These are phyloP conservation scores for Sporopachydermia quercuum DNA, from an alignment of 805 yeast genomes.

Conservation along the genomic window DNA sequence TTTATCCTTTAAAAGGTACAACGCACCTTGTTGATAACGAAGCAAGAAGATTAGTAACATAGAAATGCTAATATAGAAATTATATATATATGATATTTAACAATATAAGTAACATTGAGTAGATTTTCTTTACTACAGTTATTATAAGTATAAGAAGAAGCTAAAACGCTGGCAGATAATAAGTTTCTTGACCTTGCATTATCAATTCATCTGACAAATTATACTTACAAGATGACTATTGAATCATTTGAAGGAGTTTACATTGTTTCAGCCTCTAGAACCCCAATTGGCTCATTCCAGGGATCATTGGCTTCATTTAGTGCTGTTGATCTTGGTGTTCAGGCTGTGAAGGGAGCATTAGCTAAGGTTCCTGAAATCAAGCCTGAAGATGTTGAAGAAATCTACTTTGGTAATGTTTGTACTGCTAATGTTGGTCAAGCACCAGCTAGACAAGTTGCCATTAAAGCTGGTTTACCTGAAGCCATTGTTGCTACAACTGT, in stretches of 20 bases:
- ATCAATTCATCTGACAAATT: no score
- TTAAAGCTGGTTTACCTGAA: conserved; percentile 75
- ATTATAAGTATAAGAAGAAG: no score
- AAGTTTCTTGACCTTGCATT: no score
- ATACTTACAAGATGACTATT: no score
- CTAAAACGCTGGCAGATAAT: no score
- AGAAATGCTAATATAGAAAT: no score
- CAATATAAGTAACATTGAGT: no score
- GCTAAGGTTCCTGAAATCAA: conserved; percentile 70
- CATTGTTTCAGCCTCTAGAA: conserved; percentile 1
- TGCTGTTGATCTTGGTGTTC: conserved; percentile 1
- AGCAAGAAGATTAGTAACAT: no score
- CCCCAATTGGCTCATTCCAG: conserved; percentile 2
- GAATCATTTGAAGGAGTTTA: neutral
- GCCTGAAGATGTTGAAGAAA: conserved; percentile 71
- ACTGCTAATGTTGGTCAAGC: conserved; percentile 94
- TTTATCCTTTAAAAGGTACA: no score
- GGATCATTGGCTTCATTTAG: conserved; percentile 2
- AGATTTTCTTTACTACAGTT: no score
- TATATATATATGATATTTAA: no score
- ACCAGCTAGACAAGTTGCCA: conserved; percentile 95
- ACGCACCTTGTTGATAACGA: no score
- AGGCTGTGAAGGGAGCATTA: conserved; percentile 30
- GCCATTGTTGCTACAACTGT: conserved; percentile 76
- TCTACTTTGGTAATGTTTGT: conserved; percentile 83